Conservation (phyloP, 495 filamentous ascomycete species). For the Evernia prunastri region DNA sequence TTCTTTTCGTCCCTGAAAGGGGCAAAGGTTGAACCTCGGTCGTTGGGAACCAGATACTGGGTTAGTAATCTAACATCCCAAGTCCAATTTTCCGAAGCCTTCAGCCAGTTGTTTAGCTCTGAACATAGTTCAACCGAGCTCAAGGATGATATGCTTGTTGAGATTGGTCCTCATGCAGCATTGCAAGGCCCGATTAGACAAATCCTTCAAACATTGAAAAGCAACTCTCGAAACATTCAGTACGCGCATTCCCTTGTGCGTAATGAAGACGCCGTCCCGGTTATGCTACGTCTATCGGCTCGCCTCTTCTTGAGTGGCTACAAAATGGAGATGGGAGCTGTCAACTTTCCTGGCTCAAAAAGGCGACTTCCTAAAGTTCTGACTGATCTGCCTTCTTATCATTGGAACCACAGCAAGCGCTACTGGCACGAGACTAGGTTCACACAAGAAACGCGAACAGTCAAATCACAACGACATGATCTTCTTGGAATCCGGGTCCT, state of each 20-base stretch:
- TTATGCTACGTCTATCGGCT: background rate
- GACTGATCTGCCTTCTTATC: slow-evolving; percentile 3
- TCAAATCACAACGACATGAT: slow-evolving; percentile 27
- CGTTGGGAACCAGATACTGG: slow-evolving; percentile 2
- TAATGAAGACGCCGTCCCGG: background rate
- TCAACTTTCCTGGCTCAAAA: background rate
- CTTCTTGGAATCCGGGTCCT: slow-evolving; percentile 30
- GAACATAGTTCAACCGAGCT: background rate
- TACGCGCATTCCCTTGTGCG: background rate
- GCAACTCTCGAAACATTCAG: background rate
- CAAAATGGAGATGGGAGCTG: background rate
- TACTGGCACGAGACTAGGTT: slow-evolving; percentile 34
- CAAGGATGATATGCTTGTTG: slow-evolving; percentile 32
- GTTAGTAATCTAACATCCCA: slow-evolving; percentile 2
- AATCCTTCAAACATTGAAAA: slow-evolving; percentile 24
- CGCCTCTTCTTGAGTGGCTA: background rate
- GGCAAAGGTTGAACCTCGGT: background rate
- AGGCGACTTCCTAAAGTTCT: background rate
- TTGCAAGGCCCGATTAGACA: slow-evolving; percentile 51
- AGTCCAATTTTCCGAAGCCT: slow-evolving; percentile 3
- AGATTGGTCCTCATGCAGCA: slow-evolving; percentile 50
- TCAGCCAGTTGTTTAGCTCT: background rate
- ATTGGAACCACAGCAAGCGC: slow-evolving; percentile 24
- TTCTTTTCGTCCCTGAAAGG: slow-evolving; percentile 3
- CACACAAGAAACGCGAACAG: slow-evolving; percentile 26